Evolutionary conservation across 257 asterid species (phyloP).

Genomic region (Solanum rostratum): DNA sequence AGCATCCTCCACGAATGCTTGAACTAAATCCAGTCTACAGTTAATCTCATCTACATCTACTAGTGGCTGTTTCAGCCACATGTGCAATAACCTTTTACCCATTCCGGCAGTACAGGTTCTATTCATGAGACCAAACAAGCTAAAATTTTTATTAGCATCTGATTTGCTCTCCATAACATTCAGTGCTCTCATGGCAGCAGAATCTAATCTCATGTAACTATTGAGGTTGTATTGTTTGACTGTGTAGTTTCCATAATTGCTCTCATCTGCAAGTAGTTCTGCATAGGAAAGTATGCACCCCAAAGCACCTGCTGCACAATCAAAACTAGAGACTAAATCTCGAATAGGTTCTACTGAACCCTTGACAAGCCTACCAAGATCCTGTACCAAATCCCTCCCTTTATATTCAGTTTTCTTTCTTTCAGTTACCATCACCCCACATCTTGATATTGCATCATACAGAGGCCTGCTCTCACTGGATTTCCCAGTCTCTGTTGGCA

Average conservation of each 20-base stretch:
- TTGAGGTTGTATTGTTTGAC: conserved; percentile 58
- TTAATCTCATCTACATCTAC: conserved; percentile 72
- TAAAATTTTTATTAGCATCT: conserved; percentile 90
- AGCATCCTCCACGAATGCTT: conserved; percentile 87
- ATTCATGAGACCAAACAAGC: conserved; percentile 91
- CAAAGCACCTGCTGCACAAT: conserved; percentile 68
- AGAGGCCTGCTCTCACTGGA: conserved; percentile 56
- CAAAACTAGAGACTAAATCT: conserved; percentile 79
- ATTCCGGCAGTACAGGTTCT: conserved; percentile 96
- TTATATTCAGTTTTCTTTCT: conserved; percentile 80
- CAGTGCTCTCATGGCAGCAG: conserved; percentile 97
- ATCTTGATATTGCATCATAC: conserved; percentile 74
- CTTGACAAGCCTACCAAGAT: conserved; percentile 86
- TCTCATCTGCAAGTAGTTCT: conserved; percentile 85
- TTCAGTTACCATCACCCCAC: conserved; percentile 83
- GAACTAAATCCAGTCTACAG: conserved; percentile 74
- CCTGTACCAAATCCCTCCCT: conserved; percentile 76
- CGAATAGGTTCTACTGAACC: conserved; percentile 71
- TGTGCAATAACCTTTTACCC: conserved; percentile 90
- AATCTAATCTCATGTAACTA: conserved; percentile 91
- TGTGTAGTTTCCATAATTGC: conserved; percentile 72
- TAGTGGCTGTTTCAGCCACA: conserved; percentile 92
- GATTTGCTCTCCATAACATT: conserved; percentile 97
- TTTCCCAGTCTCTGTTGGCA: conserved; percentile 57
- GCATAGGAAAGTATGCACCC: conserved; percentile 66